Evolutionary conservation across 2,329 filamentous ascomycete species (phyloP), one percentile per base, ranked within the genome.

Genomic region (Colletotrichum sp.): DNA sequence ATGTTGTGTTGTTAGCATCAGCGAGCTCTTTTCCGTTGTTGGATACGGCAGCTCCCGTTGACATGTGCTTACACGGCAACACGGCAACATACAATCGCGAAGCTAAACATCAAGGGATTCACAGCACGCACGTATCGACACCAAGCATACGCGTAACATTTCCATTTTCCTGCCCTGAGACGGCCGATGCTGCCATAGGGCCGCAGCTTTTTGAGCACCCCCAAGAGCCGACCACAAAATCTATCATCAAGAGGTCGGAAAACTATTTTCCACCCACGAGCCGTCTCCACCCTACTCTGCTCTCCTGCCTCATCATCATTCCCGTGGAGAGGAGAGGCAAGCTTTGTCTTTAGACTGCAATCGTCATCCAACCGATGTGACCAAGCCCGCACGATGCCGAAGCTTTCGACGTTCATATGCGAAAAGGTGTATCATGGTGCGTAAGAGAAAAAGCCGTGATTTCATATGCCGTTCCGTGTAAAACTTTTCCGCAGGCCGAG

Each of bases 401-500:
- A 57, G 67, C 48, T 76, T 30, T 68, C 52, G 72, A 72, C 65
- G 66, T 71, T 71, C 74, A 66, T 69, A 75, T 76, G 71, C 74
- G 67, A 75, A 61, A 67, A 75, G 74, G 74, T 76, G 74, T 76
- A 75, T 76, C 74, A 71, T 75, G 71, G 74, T 76, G 74, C 72
- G 74, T 75, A 76, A 64, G 30, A 76, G 67, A 76, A 71, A 75
- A 76, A 76, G 71, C 74, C 74, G 72, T 76, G 71, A 76, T 69
- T 64, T 76, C 74, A 71, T 76, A 75, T 76, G 74, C 71, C 74
- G 74, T 76, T 70, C 71, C 74, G 61, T 75, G 74, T 76, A 76
- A 73, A 75, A 76, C 74, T 76, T 76, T 76, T 76, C 74, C 74
- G 74, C 66, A 65, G 71, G 74, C 74, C 74, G 74, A 70, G 72